phyloP scores from a whole-genome alignment of 2,329 filamentous ascomycete species.

The Macrophomina tecta region DNA sequence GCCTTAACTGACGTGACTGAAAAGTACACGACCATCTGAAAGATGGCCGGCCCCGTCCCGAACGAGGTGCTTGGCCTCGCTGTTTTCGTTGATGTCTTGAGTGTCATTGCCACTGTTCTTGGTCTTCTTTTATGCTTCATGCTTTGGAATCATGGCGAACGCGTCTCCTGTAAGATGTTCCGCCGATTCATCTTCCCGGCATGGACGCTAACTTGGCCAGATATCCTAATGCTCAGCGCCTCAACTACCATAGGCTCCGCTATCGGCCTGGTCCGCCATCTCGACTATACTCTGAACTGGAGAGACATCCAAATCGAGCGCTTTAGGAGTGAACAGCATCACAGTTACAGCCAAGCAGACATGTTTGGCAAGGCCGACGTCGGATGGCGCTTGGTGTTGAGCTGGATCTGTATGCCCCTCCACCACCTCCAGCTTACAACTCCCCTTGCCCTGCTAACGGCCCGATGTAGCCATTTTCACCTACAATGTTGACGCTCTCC shows the following conservation, averaged over 20 bases:
- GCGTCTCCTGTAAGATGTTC: slow-evolving; percentile 10
- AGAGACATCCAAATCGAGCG: slow-evolving; percentile 23
- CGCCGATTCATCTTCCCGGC: neutral
- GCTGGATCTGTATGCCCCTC: slow-evolving; percentile 18
- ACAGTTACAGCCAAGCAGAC: slow-evolving; percentile 1
- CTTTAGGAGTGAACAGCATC: neutral
- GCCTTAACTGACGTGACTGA: neutral
- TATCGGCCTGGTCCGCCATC: slow-evolving; percentile 13
- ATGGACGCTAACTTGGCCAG: neutral
- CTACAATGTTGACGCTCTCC: slow-evolving; percentile 25
- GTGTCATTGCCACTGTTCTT: slow-evolving; percentile 12
- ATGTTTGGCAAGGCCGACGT: slow-evolving; percentile 17
- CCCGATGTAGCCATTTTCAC: slow-evolving; percentile 3
- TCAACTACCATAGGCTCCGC: slow-evolving; percentile 15
- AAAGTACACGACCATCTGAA: slow-evolving; percentile 3
- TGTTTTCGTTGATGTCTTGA: slow-evolving; percentile 22
- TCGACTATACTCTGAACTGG: slow-evolving; percentile 27
- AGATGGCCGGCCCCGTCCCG: slow-evolving; percentile 16
- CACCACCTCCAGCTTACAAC: too few relatives aligned
- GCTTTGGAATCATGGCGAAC: slow-evolving; percentile 25
- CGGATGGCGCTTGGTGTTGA: slow-evolving; percentile 25
- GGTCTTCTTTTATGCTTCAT: slow-evolving; percentile 21
- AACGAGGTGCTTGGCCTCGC: slow-evolving; percentile 22
- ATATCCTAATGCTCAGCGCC: slow-evolving; percentile 24
- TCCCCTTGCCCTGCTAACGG: neutral